Base-by-base conservation (phyloP, 805 yeast species). In the Candida hungchunana region DNA sequence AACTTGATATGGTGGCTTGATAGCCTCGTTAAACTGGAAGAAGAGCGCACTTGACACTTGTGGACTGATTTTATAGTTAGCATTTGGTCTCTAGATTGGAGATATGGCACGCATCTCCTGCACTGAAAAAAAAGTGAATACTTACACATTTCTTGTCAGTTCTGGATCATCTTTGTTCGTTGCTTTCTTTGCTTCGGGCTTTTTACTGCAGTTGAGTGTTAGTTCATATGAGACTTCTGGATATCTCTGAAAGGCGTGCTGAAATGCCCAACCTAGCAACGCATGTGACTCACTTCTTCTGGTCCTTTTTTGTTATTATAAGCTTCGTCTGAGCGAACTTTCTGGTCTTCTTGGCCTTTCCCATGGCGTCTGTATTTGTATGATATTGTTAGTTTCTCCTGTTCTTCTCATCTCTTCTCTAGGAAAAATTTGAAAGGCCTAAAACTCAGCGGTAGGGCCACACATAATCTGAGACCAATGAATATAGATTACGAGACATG, bases 1-100 rank as follows among this genome's bases (percentile, higher is more conserved):
- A 5, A 93, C 90, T 59, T 93, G 97, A 56, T 93, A 93, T 29
- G 98, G 98, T n/a, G 98, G 98, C 59, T 85, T 87, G 47, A 93
- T 85, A 13, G 97, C 87, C 58, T 80, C 82, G 58, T 93, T 93
- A 59, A 77, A 90, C 59, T 90, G 96, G 70, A 93, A 93, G 60
- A 93, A 93, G 29, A 93, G 70, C 0, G 98, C 94, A 37, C 95
- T 84, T 1, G 97, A 88, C 2, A 93, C 96, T 62, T 93, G 97
- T 3, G 98, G 98, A 12, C 43, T 39, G 31, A 29, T 34, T 22
- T 31, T 25, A 14, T 18, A 13, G 22, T 21, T 38, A 32, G 35
- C n/a, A 25, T 9, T 9, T 13, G 27, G n/a, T 13, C n/a, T 9
- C 10, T 9, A 12, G 15, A 25, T 21, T 21, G 12, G 24, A 21